Base-by-base conservation (phyloP, 495 filamentous ascomycete genomes). In the Eremomyces bilateralis region DNA sequence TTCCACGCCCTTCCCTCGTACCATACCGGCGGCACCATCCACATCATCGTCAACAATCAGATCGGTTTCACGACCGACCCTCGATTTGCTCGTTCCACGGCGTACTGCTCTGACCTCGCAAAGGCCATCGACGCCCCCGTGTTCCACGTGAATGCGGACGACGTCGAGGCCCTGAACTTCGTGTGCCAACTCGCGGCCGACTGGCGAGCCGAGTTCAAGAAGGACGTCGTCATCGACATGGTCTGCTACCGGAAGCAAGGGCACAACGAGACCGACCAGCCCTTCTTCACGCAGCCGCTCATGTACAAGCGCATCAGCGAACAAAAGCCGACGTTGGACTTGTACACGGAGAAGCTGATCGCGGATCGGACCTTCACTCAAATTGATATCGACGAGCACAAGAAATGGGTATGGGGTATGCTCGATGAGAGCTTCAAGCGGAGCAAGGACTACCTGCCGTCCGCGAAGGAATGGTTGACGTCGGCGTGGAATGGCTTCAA, bases 21-120 rank as follows among this genome's bases (percentile, higher is more conserved):
- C 63, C 92, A 85, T 16, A 95, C 90, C 34, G 88, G 88, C 47
- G 88, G 88, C 47, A 97, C 88, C 34, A 81, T 97, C 52, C 88
- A 97, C 59, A 63, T 97, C 42, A 72, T 97, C 32, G 82, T 95
- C 45, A 97, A 97, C 71, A 97, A 97, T 67, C 88, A 97, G 64
- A 97, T 97, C 53, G 88, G 88, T 53, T 97, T 97, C 66, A 97
- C 88, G 36, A 97, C 88, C n/a, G 88, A 97, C 53, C 88, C 88
- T 44, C 83, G 88, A 38, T 95, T 85, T 53, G 69, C 88, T 45
- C 82, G 88, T 44, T 97, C 88, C 16, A 97, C 88, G 31, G 80
- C 88, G 36, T 97, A 97, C 66, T 97, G 88, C 61, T 93, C 88
- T 13, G 88, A 97, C 56, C 93, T 97, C 50, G 90, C 88, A 51